Evolutionary conservation across 2,329 filamentous ascomycete species (phyloP).

Genomic region (Beauveria rudraprayagi): DNA sequence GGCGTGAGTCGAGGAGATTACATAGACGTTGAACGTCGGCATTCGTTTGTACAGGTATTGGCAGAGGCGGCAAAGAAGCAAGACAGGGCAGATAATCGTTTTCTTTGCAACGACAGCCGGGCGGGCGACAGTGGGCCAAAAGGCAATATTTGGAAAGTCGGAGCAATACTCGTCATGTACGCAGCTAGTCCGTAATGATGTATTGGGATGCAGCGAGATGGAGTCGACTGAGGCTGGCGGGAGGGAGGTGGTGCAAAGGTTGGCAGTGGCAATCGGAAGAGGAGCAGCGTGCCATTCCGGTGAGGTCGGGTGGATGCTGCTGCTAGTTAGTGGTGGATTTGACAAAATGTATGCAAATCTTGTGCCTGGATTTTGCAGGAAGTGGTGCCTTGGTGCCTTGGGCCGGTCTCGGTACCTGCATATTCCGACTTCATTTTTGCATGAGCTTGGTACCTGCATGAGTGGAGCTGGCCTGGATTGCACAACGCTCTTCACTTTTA

Average conservation of each 20-base stretch:
- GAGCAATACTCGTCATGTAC: not conserved
- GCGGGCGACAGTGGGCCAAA: slow-evolving; percentile 1
- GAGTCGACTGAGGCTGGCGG: slow-evolving; percentile 5
- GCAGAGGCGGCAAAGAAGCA: not conserved
- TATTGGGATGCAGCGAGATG: not conserved
- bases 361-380: not conserved
- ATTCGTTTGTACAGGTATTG: not conserved
- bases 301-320: not conserved
- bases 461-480: not conserved
- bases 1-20: not conserved
- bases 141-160: too few species aligned
- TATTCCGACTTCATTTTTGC: not conserved
- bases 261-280: not conserved
- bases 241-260: not conserved
- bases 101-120: not conserved
- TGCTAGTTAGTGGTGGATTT: not conserved
- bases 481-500: not conserved
- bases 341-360: not conserved
- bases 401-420: slow-evolving; percentile 1
- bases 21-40: not conserved
- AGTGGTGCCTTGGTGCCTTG: not conserved
- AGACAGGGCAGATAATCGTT: not conserved
- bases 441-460: slow-evolving; percentile 2
- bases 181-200: not conserved
- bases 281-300: slow-evolving; percentile 6